These are phyloP conservation scores for Gracilaria gracilis DNA, from an alignment of 23 red algal genomes.

Conservation along the genomic window DNA sequence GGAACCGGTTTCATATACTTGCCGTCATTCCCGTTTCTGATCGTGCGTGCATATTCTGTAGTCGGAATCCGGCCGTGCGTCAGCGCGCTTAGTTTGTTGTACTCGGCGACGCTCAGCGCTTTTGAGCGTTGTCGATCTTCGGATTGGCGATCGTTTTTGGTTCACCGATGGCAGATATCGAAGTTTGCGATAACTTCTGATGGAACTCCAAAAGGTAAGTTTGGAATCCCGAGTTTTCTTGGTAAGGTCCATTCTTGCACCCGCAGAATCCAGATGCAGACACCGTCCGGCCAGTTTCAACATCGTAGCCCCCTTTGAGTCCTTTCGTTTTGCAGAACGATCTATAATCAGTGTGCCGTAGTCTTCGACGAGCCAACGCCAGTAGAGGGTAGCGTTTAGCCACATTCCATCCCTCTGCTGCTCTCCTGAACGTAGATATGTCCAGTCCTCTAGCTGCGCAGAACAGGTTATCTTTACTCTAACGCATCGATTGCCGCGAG, in stretches of 20 bases:
- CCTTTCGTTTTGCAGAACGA: no score
- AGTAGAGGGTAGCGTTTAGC: not conserved
- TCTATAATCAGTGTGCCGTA: not conserved
- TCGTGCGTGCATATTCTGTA: not conserved
- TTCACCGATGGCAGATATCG: not conserved
- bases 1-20: not conserved
- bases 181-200: conserved; percentile 20
- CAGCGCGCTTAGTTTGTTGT: not conserved
- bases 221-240: not conserved
- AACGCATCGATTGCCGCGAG: not conserved
- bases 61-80: not conserved
- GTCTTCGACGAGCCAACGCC: not conserved
- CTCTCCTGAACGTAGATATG: not conserved
- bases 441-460: not conserved
- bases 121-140: conserved; percentile 3
- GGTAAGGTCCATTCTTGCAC: not conserved
- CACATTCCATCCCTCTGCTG: not conserved
- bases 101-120: not conserved
- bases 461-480: not conserved
- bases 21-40: not conserved
- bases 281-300: not conserved
- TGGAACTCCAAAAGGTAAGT: not conserved
- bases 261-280: not conserved
- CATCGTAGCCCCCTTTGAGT: not conserved
- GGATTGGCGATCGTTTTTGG: not conserved